These are phyloP conservation scores for Nakaseomyces glabratus DNA, from an alignment of 1,139 yeast species.

Conservation along the genomic window DNA sequence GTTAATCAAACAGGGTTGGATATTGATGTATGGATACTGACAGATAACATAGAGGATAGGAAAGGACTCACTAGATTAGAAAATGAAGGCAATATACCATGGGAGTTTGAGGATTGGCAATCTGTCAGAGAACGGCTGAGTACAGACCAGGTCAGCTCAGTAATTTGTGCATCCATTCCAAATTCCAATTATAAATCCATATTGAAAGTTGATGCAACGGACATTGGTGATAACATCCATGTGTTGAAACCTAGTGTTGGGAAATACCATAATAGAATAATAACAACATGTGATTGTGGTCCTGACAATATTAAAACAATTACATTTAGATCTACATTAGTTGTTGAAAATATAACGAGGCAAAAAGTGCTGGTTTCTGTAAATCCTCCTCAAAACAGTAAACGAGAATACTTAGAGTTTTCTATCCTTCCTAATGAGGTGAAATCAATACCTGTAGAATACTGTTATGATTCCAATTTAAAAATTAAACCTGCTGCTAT, in stretches of 20 bases:
- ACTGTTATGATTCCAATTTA: conserved; percentile 51
- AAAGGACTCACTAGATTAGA: conserved; percentile 35
- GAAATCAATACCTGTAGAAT: conserved; percentile 64
- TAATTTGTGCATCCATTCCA: conserved; percentile 52
- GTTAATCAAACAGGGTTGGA: conserved; percentile 80
- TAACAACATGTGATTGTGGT: conserved; percentile 61
- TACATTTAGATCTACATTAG: conserved; percentile 63
- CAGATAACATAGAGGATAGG: conserved; percentile 26
- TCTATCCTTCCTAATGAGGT: conserved; percentile 45
- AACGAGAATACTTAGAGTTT: conserved; percentile 23
- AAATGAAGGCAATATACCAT: conserved; percentile 50
- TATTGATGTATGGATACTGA: conserved; percentile 67
- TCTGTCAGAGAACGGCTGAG: conserved; percentile 71
- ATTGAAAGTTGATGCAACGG: conserved; percentile 51
- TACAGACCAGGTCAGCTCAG: conserved; percentile 51
- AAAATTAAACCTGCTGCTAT: conserved; percentile 62
- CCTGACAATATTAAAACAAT: conserved; percentile 74
- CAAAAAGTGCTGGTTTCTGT: conserved; percentile 54
- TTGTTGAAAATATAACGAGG: conserved; percentile 48
- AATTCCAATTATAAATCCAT: conserved; percentile 45
- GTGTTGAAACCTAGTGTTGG: conserved; percentile 54
- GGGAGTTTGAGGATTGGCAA: conserved; percentile 97
- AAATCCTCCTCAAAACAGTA: conserved; percentile 15
- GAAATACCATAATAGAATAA: conserved; percentile 63
- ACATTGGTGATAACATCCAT: conserved; percentile 77